Evolutionary conservation across 2,329 filamentous ascomycete species (phyloP), one percentile per base, ranked within the genome.

Genomic region (Elsinoe batatas): DNA sequence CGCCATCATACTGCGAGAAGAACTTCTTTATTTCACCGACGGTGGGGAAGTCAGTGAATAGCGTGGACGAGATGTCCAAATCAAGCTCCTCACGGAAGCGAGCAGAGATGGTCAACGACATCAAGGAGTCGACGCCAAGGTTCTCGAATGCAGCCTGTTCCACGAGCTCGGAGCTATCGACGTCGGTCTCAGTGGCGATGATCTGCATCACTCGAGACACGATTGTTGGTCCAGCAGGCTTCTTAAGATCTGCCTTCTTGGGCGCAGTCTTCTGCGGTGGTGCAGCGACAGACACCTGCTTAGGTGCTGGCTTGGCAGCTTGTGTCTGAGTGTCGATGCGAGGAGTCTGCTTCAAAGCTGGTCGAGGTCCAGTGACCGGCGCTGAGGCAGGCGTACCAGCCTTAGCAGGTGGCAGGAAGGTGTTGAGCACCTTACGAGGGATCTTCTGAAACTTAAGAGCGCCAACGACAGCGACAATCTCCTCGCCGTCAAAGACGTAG

Each of bases 371-470:
- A 44, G 71, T 65, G 53, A 69, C 60, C 20, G 72, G 64, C 5
- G 69, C 62, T 18, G 70, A 67, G 37, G 68, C 70, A 59, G 64
- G 56, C 12, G 58, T 50, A 17, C 59, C 61, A 54, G 64, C 65
- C 62, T 70, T 72, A 47, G 76, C 73, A 1, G 82, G 82, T 55
- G 84, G 83, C 59, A 87, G 71, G 67, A 87, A 78, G 62, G 82
- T 77, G 72, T 85, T 84, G 58, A 87, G 74, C 20, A 83, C 74
- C 62, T 79, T 79, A 63, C 84, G 82, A 35, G 83, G 82, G 54
- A 85, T 83, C 61, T 79, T 76, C 66, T 81, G 79, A 73, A 87
- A 86, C 69, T 82, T 82, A 61, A 86, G 75, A 50, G 83, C 81
- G 53, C 76, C 76, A 57, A 81, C 77, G 58, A 81, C 69, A 56